These are phyloP conservation scores for Podila epigama DNA, from an alignment of 192 early-diverging fungal species.

Conservation along the genomic window DNA sequence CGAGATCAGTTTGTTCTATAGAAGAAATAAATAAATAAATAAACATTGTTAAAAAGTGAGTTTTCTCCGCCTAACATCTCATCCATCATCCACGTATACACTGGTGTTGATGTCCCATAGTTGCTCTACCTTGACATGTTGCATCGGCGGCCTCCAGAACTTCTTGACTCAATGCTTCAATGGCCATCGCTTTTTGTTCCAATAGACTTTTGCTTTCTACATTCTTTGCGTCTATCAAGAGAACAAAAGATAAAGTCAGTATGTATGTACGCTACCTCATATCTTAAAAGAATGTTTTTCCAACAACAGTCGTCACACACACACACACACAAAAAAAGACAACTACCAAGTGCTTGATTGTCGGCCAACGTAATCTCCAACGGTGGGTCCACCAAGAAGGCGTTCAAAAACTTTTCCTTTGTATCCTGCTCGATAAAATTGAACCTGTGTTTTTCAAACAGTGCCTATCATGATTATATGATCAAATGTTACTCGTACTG, in stretches of 20 bases:
- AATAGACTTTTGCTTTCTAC: not conserved
- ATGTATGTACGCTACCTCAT: conserved; percentile 5
- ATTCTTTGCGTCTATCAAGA: not conserved
- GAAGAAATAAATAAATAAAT: not conserved
- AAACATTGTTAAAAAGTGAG: not conserved
- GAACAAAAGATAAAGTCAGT: not conserved
- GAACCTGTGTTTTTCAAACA: conserved; percentile 33
- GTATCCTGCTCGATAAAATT: conserved; percentile 30
- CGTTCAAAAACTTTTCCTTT: conserved; percentile 31
- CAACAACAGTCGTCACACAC: not conserved
- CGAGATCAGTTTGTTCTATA: conserved; percentile 23
- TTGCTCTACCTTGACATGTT: not conserved
- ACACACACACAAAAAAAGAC: not conserved
- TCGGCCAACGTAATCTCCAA: conserved; percentile 20
- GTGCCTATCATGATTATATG: conserved; percentile 7
- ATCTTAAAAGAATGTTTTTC: not conserved
- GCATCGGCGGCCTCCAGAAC: not conserved
- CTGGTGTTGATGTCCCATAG: not conserved
- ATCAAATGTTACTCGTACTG: not conserved
- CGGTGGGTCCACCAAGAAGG: conserved; percentile 20
- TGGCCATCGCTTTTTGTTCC: not conserved
- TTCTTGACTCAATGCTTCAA: not conserved
- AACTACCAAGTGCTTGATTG: conserved; percentile 24
- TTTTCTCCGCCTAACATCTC: not conserved
- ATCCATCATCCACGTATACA: too few relatives aligned